These are phyloP conservation scores for Chrysanthemum makinoi DNA, from an alignment of 129 eudicot genomes.

Conservation along the genomic window DNA sequence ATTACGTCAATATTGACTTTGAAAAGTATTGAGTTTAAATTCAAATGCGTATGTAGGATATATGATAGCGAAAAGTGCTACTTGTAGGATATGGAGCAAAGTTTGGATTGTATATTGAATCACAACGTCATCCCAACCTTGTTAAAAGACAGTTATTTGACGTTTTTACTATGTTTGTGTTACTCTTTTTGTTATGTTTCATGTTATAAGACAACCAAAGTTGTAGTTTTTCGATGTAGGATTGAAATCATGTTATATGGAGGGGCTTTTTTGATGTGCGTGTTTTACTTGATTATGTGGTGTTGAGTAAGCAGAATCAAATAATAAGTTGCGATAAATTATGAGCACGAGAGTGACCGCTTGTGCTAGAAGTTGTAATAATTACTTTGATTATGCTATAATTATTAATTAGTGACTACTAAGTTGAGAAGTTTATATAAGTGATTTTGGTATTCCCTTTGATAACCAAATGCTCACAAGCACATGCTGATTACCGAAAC, in stretches of 20 bases:
- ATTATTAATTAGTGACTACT: too few relatives aligned
- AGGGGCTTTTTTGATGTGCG: not conserved
- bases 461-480: too few relatives aligned
- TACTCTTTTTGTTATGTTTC: not conserved
- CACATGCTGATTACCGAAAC: too few relatives aligned
- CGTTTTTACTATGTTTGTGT: not conserved
- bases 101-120: too few relatives aligned
- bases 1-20: not conserved
- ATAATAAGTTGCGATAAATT: not conserved
- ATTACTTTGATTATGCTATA: not conserved
- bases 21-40: not conserved
- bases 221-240: not conserved
- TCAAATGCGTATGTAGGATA: not conserved
- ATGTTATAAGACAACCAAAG: conserved; percentile 2
- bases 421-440: not conserved
- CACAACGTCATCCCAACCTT: too few relatives aligned
- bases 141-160: not conserved
- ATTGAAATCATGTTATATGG: not conserved
- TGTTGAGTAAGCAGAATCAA: not conserved
- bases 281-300: not conserved
- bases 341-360: not conserved
- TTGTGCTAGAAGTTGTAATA: not conserved
- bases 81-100: too few relatives aligned
- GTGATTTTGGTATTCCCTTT: not conserved
- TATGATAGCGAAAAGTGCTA: not conserved